Percentiles rank a stretch among this genome's conserved stretches.
phyloP scores from a whole-genome alignment of 768 basidiomycete species.

The Solioccasus polychromus region DNA sequence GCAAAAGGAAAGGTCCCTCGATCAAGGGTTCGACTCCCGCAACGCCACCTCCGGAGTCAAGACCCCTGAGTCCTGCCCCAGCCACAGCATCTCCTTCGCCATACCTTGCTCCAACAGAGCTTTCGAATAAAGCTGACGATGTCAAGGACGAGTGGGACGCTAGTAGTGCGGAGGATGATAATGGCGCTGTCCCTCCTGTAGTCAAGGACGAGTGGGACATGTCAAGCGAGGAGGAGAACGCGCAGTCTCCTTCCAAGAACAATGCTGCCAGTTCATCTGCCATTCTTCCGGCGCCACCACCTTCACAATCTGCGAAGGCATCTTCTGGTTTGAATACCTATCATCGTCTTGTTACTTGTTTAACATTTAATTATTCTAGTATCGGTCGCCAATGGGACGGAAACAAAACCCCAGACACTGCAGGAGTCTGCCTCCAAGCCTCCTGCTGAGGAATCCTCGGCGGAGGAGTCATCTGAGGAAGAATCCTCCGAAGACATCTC shows the following conservation, averaged over 20 bases:
- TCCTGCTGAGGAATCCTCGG: constrained; percentile 24
- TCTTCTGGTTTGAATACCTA: constrained; percentile 9
- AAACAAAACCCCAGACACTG: constrained; percentile 19
- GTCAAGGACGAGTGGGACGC: constrained; percentile 57
- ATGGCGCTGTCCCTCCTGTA: constrained; percentile 29
- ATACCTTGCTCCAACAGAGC: constrained; percentile 29
- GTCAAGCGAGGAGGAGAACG: constrained; percentile 50
- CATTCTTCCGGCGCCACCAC: not conserved
- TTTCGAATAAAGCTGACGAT: constrained; percentile 20
- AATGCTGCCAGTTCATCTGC: constrained; percentile 15
- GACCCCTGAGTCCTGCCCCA: constrained; percentile 42
- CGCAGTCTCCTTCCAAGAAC: constrained; percentile 14
- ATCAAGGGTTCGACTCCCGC: constrained; percentile 36
- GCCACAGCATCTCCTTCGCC: constrained; percentile 24
- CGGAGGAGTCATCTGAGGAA: constrained; percentile 39
- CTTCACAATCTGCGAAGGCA: constrained; percentile 3
- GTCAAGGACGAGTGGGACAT: constrained; percentile 70
- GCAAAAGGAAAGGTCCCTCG: constrained; percentile 70
- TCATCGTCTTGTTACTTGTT: constrained; percentile 1
- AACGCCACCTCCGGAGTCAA: constrained; percentile 53
- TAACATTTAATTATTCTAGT: not conserved
- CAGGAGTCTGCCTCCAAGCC: constrained; percentile 29
- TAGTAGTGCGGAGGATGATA: constrained; percentile 40
- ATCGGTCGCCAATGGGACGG: constrained; percentile 7
- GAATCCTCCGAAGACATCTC: constrained; percentile 48